phyloP scores from a whole-genome alignment of 768 basidiomycete genomes.

The Leccinum incarnatum region DNA sequence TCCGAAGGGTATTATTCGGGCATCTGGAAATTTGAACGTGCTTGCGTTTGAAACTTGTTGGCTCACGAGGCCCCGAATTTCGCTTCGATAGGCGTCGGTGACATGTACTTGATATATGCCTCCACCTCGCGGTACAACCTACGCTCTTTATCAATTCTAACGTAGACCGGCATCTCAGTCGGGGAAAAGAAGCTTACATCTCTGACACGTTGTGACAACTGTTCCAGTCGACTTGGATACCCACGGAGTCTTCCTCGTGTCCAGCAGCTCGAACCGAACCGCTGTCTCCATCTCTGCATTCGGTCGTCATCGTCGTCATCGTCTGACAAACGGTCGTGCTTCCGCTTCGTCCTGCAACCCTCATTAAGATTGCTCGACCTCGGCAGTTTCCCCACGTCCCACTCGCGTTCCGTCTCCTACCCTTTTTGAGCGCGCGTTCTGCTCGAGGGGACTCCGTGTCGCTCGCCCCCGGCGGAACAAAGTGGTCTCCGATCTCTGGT shows the following conservation, averaged over 20 bases:
- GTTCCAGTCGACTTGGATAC: constrained; percentile 67
- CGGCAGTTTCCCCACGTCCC: constrained; percentile 37
- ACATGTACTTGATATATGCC: constrained; percentile 84
- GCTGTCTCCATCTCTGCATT: constrained; percentile 45
- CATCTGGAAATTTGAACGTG: constrained; percentile 67
- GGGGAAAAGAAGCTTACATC: constrained; percentile 51
- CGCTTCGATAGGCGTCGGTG: constrained; percentile 81
- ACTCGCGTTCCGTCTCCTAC: constrained; percentile 34
- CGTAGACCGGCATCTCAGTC: not conserved
- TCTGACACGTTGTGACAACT: constrained; percentile 76
- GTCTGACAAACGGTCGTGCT: constrained; percentile 43
- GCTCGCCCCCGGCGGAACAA: constrained; percentile 27
- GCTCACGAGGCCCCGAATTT: constrained; percentile 74
- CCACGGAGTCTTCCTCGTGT: constrained; percentile 68
- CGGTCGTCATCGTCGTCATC: constrained; percentile 37
- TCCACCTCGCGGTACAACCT: constrained; percentile 88
- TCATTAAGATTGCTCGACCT: constrained; percentile 22
- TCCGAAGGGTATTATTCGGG: constrained; percentile 83
- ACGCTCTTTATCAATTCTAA: constrained; percentile 2
- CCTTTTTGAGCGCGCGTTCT: constrained; percentile 22
- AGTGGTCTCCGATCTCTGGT: constrained; percentile 29
- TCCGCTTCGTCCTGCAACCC: constrained; percentile 40
- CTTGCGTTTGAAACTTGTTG: constrained; percentile 67
- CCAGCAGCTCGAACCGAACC: constrained; percentile 50
- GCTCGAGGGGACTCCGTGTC: constrained; percentile 15